Conservation (phyloP, 805 yeast genomes). For the Yamadazyma philogaea region DNA sequence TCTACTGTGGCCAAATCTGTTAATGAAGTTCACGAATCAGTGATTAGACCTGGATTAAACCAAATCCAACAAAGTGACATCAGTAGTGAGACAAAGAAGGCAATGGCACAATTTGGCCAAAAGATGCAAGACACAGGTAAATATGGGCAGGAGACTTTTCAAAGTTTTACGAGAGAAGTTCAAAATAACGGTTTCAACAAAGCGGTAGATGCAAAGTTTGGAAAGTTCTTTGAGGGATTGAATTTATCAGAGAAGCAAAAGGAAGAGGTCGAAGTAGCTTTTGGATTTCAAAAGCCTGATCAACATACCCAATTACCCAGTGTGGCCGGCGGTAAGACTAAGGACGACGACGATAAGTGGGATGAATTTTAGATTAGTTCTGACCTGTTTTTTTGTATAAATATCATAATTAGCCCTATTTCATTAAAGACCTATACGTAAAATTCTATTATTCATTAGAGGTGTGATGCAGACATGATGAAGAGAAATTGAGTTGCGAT, state of each 20-base stretch:
- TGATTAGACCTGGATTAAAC: constrained; percentile 86
- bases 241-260: constrained; percentile 32
- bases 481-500: neutral
- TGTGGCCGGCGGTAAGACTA: constrained; percentile 36
- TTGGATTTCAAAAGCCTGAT: constrained; percentile 60
- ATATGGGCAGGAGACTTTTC: constrained; percentile 67
- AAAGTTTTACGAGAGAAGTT: constrained; percentile 49
- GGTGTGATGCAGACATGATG: neutral
- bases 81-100: constrained; percentile 78
- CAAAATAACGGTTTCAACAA: constrained; percentile 39
- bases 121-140: constrained; percentile 85
- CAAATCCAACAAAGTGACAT: constrained; percentile 76
- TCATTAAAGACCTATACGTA: neutral
- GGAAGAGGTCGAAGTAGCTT: constrained; percentile 55
- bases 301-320: constrained; percentile 59
- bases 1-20: constrained; percentile 81
- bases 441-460: constrained; percentile 2
- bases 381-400: neutral
- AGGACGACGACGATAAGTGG: constrained; percentile 62
- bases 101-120: constrained; percentile 96
- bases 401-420: neutral
- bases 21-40: constrained; percentile 79
- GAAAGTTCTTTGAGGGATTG: constrained; percentile 56
- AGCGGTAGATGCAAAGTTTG: constrained; percentile 47
- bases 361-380: constrained; percentile 50